These are phyloP conservation scores for Pseudoperonospora humuli DNA, from an alignment of 352 stramenopile genomes.

Conservation along the genomic window DNA sequence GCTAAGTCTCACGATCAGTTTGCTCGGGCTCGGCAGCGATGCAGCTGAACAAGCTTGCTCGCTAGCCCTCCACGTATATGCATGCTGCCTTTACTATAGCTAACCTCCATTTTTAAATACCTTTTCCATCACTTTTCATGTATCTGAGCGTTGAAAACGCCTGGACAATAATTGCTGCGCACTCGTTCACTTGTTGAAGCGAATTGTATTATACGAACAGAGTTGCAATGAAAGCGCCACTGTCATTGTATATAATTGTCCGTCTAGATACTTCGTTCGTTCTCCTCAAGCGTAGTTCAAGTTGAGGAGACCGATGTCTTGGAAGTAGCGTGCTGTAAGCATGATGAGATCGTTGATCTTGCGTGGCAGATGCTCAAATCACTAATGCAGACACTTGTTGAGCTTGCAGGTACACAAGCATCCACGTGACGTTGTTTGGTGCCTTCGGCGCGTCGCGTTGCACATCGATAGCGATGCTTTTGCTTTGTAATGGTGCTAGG, in stretches of 20 bases:
- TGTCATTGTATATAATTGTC: too few species aligned
- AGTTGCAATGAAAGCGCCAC: too few species aligned
- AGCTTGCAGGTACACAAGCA: constrained; percentile 55
- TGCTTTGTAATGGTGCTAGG: constrained; percentile 26
- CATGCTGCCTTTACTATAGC: constrained; percentile 27
- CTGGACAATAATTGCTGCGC: not conserved
- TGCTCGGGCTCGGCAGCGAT: constrained; percentile 17
- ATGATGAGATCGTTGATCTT: too few species aligned
- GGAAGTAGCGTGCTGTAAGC: constrained; percentile 32
- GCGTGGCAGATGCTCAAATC: not conserved
- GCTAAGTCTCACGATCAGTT: constrained; percentile 41
- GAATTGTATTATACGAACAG: too few species aligned
- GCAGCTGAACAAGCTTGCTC: constrained; percentile 9
- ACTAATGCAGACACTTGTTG: not conserved
- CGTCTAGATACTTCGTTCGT: too few species aligned
- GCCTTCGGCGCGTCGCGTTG: too few species aligned
- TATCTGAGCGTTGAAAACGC: not conserved
- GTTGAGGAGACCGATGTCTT: too few species aligned
- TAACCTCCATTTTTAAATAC: constrained; percentile 27
- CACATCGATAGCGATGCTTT: too few species aligned
- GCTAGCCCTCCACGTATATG: constrained; percentile 13
- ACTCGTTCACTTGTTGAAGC: not conserved
- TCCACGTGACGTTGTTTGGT: constrained; percentile 62
- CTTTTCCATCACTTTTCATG: constrained; percentile 22
- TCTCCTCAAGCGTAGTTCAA: too few species aligned